A percentile compares a stretch with the other conserved stretches of the same genome.
Conservation (phyloP, 2,329 filamentous ascomycete genomes). For the Arthrobotrys megalospora region DNA sequence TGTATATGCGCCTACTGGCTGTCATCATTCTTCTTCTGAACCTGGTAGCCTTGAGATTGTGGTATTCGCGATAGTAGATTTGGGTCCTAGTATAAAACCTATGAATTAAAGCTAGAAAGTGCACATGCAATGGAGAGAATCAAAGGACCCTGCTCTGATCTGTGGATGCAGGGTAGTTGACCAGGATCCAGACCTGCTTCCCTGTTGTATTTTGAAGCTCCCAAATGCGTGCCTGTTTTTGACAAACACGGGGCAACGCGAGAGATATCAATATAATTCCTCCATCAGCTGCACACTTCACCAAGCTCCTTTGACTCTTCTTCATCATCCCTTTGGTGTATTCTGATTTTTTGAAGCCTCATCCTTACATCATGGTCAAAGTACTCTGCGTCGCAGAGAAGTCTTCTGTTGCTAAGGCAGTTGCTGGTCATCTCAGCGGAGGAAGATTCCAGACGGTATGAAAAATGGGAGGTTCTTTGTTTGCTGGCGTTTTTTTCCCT, state of each 20-base stretch:
- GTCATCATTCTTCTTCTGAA: neutral
- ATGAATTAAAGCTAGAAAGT: neutral
- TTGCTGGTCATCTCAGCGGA: constrained; percentile 89
- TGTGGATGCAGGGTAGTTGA: neutral
- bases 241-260: constrained; percentile 9
- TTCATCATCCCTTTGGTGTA: neutral
- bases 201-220: constrained; percentile 30
- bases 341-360: neutral
- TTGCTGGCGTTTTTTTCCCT: no score
- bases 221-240: constrained; percentile 28
- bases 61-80: neutral
- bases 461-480: constrained; percentile 55
- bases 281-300: constrained; percentile 10
- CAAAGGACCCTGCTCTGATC: no score
- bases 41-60: neutral
- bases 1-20: constrained; percentile 22
- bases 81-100: neutral
- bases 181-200: neutral
- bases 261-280: neutral
- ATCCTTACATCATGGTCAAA: constrained; percentile 63
- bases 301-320: neutral
- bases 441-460: constrained; percentile 79
- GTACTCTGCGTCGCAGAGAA: constrained; percentile 87
- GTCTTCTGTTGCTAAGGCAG: constrained; percentile 94
- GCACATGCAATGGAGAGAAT: neutral